Percentiles rank a stretch among this genome's conserved stretches.
These are phyloP conservation scores for Tetradesmus obliquus DNA, from an alignment of 139 green algal genomes.

Conservation along the genomic window DNA sequence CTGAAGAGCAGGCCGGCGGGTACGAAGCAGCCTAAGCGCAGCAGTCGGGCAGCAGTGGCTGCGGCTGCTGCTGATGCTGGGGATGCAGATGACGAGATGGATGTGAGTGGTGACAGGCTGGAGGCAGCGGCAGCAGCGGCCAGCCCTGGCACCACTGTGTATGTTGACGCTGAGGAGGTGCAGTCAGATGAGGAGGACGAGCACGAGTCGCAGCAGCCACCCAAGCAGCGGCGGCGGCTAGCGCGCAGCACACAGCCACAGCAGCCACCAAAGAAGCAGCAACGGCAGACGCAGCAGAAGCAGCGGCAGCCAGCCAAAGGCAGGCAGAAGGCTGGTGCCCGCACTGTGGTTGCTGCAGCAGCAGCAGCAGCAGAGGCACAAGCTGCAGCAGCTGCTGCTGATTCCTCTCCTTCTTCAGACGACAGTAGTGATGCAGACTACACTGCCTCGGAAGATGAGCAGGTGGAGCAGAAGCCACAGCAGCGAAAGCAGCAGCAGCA, in stretches of 20 bases:
- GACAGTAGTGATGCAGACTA: constrained; percentile 32
- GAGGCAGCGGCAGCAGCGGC: neutral
- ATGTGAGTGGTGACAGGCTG: neutral
- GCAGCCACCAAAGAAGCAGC: neutral
- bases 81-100: neutral
- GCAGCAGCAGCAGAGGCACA: neutral
- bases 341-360: neutral
- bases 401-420: neutral
- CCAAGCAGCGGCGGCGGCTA: neutral
- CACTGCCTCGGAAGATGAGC: constrained; percentile 3
- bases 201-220: neutral
- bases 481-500: neutral
- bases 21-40: neutral
- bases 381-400: constrained; percentile 8
- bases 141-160: neutral
- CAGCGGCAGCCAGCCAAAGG: neutral
- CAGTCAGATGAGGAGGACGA: neutral
- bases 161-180: neutral
- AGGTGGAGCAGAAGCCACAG: neutral
- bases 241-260: neutral
- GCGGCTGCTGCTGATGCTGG: neutral
- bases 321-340: neutral
- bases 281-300: neutral
- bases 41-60: constrained; percentile 24
- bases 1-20: too few relatives aligned